phyloP scores from a whole-genome alignment of 1,284 basidiomycete species.

The Ceratobasidium sp. region DNA sequence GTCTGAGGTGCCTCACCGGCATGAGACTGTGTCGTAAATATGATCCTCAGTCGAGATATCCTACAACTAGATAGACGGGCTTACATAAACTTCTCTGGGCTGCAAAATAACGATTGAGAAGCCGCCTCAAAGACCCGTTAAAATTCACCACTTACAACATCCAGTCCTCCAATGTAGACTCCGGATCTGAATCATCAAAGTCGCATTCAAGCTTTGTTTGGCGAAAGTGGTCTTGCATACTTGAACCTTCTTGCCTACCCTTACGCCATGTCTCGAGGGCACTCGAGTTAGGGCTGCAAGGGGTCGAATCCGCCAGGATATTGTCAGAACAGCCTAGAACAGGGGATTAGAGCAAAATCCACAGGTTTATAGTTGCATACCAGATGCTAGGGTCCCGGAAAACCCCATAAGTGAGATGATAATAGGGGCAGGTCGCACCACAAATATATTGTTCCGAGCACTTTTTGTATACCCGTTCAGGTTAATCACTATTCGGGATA shows the following conservation, averaged over 20 bases:
- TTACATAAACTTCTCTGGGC: conserved; percentile 65
- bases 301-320: conserved; percentile 67
- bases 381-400: conserved; percentile 68
- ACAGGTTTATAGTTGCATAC: conserved; percentile 52
- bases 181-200: conserved; percentile 66
- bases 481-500: conserved; percentile 61
- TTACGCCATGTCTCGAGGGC: conserved; percentile 60
- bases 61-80: conserved; percentile 54
- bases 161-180: conserved; percentile 63
- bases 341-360: background rate
- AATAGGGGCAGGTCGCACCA: conserved; percentile 68
- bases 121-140: conserved; percentile 47
- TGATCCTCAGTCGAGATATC: conserved; percentile 39
- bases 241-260: conserved; percentile 40
- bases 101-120: conserved; percentile 46
- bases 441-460: conserved; percentile 72
- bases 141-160: conserved; percentile 61
- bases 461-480: conserved; percentile 76
- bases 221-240: conserved; percentile 48
- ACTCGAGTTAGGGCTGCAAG: conserved; percentile 64
- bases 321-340: conserved; percentile 70
- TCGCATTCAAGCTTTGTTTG: conserved; percentile 56
- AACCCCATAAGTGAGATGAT: conserved; percentile 72
- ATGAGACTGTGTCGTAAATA: background rate
- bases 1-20: conserved; percentile 23